Conservation (phyloP, 495 filamentous ascomycete genomes). For the Lophiotrema nucula region DNA sequence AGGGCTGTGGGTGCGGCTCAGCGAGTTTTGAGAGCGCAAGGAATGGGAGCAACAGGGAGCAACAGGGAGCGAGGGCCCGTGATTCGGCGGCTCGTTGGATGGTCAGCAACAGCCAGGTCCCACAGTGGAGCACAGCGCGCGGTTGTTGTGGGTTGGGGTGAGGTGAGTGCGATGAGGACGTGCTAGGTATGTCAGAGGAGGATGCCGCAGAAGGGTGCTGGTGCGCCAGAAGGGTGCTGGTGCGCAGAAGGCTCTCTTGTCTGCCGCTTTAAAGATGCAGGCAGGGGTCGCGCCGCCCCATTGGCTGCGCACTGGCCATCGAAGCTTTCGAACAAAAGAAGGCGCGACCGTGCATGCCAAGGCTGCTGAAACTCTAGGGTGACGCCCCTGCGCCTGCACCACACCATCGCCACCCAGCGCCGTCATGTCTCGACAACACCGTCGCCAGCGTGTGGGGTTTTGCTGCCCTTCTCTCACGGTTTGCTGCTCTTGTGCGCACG, state of each 20-base stretch:
- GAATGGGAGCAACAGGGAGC: background rate
- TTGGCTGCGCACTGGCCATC: background rate
- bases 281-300: background rate
- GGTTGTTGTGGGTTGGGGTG: background rate
- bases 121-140: conserved; percentile 9
- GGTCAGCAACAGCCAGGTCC: conserved; percentile 22
- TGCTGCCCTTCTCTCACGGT: too few species aligned
- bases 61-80: background rate
- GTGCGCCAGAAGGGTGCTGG: background rate
- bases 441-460: background rate
- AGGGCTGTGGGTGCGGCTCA: conserved; percentile 20
- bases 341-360: background rate
- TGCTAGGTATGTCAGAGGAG: conserved; percentile 1
- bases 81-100: conserved; percentile 5
- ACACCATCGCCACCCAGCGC: background rate
- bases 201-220: background rate
- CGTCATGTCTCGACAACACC: background rate
- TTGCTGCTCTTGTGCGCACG: too few species aligned
- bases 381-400: background rate
- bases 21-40: conserved; percentile 24
- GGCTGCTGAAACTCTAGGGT: background rate
- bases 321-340: background rate
- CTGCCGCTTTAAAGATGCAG: background rate
- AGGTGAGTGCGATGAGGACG: background rate
- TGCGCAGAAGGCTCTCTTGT: background rate